phyloP scores from a whole-genome alignment of 306 rosid genomes.

The Prunus armeniaca region DNA sequence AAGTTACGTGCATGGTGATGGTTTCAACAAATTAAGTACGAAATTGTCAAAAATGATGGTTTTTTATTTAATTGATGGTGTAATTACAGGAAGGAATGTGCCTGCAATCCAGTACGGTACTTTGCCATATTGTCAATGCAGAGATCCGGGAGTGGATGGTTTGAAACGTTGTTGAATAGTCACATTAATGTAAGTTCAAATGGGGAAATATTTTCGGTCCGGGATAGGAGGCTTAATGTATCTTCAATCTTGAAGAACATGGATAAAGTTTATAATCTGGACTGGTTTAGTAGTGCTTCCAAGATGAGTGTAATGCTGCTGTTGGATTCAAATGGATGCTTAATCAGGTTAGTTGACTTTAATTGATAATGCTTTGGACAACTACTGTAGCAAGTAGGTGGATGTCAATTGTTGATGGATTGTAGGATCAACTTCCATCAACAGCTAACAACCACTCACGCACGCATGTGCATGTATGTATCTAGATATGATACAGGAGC shows the following conservation, averaged over 20 bases:
- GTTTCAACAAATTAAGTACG: not conserved
- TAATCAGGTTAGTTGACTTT: constrained; percentile 18
- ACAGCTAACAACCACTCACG: no score
- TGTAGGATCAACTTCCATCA: no score
- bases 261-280: constrained; percentile 33
- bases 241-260: constrained; percentile 29
- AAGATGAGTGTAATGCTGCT: constrained; percentile 33
- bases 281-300: constrained; percentile 36
- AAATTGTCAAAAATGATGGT: not conserved
- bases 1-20: not conserved
- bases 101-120: constrained; percentile 31
- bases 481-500: not conserved
- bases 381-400: no score
- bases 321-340: constrained; percentile 42
- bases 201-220: constrained; percentile 28
- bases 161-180: constrained; percentile 33
- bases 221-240: constrained; percentile 25
- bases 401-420: no score
- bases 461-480: no score
- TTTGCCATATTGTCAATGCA: constrained; percentile 40
- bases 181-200: constrained; percentile 33
- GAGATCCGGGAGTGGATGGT: constrained; percentile 42
- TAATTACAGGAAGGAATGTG: constrained; percentile 24
- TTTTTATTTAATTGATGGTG: not conserved
- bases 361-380: not conserved